Evolutionary conservation across 2,329 filamentous ascomycete species (phyloP), one percentile per base, ranked within the genome.

Genomic region (Trichophyton rubrum): DNA sequence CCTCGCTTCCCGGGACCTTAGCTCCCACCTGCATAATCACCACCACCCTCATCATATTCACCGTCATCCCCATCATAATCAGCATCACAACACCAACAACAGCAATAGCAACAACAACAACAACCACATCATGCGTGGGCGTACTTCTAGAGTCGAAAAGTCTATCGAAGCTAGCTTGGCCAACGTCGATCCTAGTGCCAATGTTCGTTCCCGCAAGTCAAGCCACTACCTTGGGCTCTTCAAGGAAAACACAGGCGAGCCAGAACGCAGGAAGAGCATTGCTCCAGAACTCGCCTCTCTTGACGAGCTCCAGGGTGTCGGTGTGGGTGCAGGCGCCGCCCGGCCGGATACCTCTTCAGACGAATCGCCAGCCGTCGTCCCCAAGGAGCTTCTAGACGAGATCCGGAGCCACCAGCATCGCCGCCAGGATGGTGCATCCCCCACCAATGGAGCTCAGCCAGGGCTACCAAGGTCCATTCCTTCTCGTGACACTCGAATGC

Each of bases 191-290:
- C 77, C 74, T 35, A 71, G 75, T 30, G 74, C 77, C 27, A 78
- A 82, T 65, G 80, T 81, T 53, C 78, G 84, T 62, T 85, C 82
- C 69, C 78, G 84, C 61, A 86, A 86, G 71, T 82, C 84, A 47
- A 85, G 82, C 67, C 83, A 86, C 67, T 85, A 84, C 66, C 73
- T 86, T 59, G 82, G 84, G 11, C 72, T 86, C 4, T 86, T 86
- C 73, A 84, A 84, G 66, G 82, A 84, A 63, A 83, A 83, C 62
- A 82, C 82, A 59, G 76, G 74, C 5, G 77, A 77, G 24, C 78
- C 80, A 35, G 79, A 80, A 63, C 75, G 78, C 60, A 80, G 79
- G 67, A 74, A 77, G 68, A 57, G 35, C 27, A 57, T 57, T 57
- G 55, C 33, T 17, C 20, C 17, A 30, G 55, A 57, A 15, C 40